phyloP scores from a whole-genome alignment of 2,329 filamentous ascomycete species.

The Rhytidhysteron rufulum region DNA sequence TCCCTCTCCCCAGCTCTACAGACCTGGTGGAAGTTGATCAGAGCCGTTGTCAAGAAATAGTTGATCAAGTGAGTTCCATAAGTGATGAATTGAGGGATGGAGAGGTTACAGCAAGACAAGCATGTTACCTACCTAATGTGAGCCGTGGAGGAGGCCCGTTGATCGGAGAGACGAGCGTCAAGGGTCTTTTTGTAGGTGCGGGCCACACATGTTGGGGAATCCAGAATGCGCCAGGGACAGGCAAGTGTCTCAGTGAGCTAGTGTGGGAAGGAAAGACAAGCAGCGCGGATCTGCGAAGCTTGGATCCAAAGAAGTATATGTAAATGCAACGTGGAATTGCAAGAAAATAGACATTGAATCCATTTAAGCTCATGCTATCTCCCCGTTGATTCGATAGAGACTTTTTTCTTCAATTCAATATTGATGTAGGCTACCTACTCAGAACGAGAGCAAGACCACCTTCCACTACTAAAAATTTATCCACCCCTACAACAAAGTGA shows the following conservation, averaged over 20 bases:
- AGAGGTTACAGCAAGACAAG: conserved; percentile 69
- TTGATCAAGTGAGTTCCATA: conserved; percentile 69
- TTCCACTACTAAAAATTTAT: no score
- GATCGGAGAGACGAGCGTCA: conserved; percentile 69
- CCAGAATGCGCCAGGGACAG: conserved; percentile 85
- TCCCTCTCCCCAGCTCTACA: conserved; percentile 71
- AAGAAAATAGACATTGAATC: no score
- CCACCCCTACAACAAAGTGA: no score
- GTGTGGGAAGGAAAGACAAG: conserved; percentile 42
- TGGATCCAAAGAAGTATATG: conserved; percentile 38
- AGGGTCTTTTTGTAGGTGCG: conserved; percentile 74
- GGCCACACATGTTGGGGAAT: conserved; percentile 99
- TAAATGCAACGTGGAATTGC: no score
- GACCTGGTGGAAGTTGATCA: conserved; percentile 74
- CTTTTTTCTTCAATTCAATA: no score
- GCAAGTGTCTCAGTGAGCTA: conserved; percentile 44
- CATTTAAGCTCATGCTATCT: no score
- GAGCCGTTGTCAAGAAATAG: conserved; percentile 75
- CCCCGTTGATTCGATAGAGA: no score
- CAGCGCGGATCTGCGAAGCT: conserved; percentile 39
- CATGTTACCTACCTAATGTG: conserved; percentile 88
- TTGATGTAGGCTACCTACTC: no score
- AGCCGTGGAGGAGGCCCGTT: conserved; percentile 60
- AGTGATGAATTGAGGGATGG: conserved; percentile 44
- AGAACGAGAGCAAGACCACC: no score